A percentile compares a stretch with the other conserved stretches of the same genome.
Conservation (phyloP, 2,329 filamentous ascomycete species). For the Byssochlamys sp. region DNA sequence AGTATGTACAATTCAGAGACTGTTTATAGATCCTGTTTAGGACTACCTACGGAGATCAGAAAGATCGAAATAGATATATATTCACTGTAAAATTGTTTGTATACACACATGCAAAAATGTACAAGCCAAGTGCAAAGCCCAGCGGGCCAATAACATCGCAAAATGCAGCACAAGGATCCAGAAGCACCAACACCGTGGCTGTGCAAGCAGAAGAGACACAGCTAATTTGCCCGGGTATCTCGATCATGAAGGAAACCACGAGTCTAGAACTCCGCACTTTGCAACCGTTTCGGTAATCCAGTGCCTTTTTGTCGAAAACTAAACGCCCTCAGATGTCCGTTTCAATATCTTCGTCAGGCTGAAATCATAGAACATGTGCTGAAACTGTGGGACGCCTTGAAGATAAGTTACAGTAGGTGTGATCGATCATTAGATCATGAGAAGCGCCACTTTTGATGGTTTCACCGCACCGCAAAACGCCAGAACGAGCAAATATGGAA, state of each 20-base stretch:
- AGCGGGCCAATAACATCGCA: neutral
- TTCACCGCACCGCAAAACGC: neutral
- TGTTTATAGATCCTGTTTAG: no score
- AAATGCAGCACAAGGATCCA: neutral
- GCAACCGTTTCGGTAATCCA: neutral
- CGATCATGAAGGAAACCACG: neutral
- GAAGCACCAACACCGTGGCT: neutral
- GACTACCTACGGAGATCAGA: no score
- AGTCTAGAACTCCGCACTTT: neutral
- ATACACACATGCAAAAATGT: neutral
- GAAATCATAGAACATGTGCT: neutral
- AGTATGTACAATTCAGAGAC: no score
- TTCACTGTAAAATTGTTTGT: neutral
- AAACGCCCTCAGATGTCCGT: neutral
- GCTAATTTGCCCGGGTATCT: neutral
- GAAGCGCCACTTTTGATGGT: neutral
- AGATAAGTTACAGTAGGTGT: neutral
- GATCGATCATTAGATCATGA: neutral
- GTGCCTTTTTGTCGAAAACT: neutral
- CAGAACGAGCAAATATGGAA: neutral
- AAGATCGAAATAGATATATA: no score
- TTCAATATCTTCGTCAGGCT: neutral
- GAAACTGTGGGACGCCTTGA: neutral
- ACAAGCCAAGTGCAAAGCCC: neutral
- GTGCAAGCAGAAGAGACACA: neutral